phyloP scores from a whole-genome alignment of 495 filamentous ascomycete genomes.

The Xylaria intraflava region DNA sequence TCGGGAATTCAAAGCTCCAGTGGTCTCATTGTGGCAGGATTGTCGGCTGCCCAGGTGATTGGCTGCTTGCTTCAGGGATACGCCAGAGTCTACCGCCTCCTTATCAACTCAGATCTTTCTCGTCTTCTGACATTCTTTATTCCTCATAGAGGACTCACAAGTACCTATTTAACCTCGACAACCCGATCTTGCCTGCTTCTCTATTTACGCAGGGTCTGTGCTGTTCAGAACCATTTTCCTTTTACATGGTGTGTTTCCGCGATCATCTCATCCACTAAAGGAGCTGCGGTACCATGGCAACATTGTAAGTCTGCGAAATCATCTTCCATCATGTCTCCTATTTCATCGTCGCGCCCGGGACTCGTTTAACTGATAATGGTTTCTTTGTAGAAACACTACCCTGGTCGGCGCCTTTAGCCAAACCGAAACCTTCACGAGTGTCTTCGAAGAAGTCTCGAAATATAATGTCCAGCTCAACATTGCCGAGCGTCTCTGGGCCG shows the following conservation, averaged over 20 bases:
- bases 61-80: slow-evolving; percentile 12
- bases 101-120: slow-evolving; percentile 23
- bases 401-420: slow-evolving; percentile 40
- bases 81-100: slow-evolving; percentile 11
- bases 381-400: slow-evolving; percentile 49
- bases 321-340: background rate
- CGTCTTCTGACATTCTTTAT: slow-evolving; percentile 13
- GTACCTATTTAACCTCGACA: slow-evolving; percentile 1
- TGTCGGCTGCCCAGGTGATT: slow-evolving; percentile 25
- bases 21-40: slow-evolving; percentile 30
- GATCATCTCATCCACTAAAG: background rate
- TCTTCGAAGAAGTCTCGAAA: slow-evolving; percentile 80
- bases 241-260: background rate
- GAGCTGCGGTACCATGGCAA: slow-evolving; percentile 30
- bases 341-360: too few relatives aligned
- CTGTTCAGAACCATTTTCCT: background rate
- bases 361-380: slow-evolving; percentile 20
- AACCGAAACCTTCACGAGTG: slow-evolving; percentile 63
- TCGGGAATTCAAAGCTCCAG: slow-evolving; percentile 24
- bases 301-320: slow-evolving; percentile 27
- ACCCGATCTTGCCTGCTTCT: background rate
- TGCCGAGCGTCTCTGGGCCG: slow-evolving; percentile 80
- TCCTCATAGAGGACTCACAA: slow-evolving; percentile 11
- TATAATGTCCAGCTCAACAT: slow-evolving; percentile 84
- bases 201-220: slow-evolving; percentile 6